phyloP scores from a whole-genome alignment of 2,329 filamentous ascomycete species.

The Aspergillus sp. region DNA sequence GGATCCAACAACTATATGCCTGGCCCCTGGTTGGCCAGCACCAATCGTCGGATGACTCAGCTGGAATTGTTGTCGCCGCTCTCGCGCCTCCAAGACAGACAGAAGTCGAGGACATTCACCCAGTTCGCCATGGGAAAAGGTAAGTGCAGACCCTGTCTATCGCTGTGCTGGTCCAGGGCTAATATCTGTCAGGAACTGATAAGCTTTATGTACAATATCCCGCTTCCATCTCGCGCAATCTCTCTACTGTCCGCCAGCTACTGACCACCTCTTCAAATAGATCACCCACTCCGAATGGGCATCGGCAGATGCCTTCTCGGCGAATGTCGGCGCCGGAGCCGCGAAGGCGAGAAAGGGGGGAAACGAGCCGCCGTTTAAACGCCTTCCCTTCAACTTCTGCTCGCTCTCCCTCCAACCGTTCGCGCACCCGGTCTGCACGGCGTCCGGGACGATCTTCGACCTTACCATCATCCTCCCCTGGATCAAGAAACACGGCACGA shows the following conservation, averaged over 20 bases:
- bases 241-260: constrained; percentile 2
- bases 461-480: constrained; percentile 88
- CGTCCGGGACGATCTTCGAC: constrained; percentile 83
- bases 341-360: constrained; percentile 44
- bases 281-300: constrained; percentile 99
- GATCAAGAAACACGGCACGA: constrained; percentile 88
- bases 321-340: constrained; percentile 62
- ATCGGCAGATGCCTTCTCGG: constrained; percentile 77
- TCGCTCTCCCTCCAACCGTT: constrained; percentile 93
- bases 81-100: too few relatives aligned
- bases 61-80: too few relatives aligned
- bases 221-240: constrained; percentile 2
- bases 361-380: constrained; percentile 62
- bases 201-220: constrained; percentile 38
- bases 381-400: constrained; percentile 96
- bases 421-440: constrained; percentile 84
- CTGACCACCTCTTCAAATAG: constrained; percentile 27
- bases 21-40: too few relatives aligned
- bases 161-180: neutral
- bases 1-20: too few relatives aligned
- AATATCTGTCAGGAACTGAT: constrained; percentile 34
- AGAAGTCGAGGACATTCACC: too few relatives aligned
- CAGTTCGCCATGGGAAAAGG: constrained; percentile 33
- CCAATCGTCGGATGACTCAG: too few relatives aligned
- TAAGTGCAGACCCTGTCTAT: constrained; percentile 14